Base-by-base conservation (phyloP, 176 grass and related monocot species). In the Oryza australiensis region DNA sequence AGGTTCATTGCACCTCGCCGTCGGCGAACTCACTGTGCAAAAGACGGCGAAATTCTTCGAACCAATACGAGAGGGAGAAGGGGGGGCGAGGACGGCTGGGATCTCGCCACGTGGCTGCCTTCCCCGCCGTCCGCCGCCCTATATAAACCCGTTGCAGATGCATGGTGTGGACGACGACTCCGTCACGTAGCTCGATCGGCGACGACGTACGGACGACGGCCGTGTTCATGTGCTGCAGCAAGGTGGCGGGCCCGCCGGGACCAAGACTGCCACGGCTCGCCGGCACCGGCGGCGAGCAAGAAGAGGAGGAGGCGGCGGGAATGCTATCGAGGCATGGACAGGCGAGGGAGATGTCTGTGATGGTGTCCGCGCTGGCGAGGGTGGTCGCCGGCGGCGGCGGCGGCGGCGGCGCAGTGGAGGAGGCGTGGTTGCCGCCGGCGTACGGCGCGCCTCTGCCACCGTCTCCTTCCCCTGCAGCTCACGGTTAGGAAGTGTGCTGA, bases 281-380 rank as follows among this genome's bases (percentile, higher is more conserved):
- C 77, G 51, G 37, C 37, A 78, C 4, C 3, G 73, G 38, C 35
- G 83, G 30, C 3, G 74, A 9, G 0, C 64, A 12, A 0, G 49
- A 35, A 8, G 62, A 34, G 1, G 40, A 28, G 12, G 32, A 24
- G 7, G 35, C 46, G 2, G 7, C 49, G 32, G 20, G 23, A 1
- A 84, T 92, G 79, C 15, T 92, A 68, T 84, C 86, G n/a, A 53
- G 40, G 24, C 14, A 80, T 40, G 68, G 80, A 10, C 79, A 82
- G 35, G 86, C 28, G 32, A 64, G 37, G 59, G 92, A 94, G 87
- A 89, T 82, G 69, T 35, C 74, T 1, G 9, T 55, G 18, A 94
- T 94, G 87, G 92, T 94, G 3, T 84, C 85, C 2, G 89, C 92
- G 22, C 73, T 94, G 45, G 49, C 87, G 2, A 79, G 57, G 24